Base-by-base conservation (phyloP, 2,329 filamentous ascomycete species). In the Cordyceps cicadae region DNA sequence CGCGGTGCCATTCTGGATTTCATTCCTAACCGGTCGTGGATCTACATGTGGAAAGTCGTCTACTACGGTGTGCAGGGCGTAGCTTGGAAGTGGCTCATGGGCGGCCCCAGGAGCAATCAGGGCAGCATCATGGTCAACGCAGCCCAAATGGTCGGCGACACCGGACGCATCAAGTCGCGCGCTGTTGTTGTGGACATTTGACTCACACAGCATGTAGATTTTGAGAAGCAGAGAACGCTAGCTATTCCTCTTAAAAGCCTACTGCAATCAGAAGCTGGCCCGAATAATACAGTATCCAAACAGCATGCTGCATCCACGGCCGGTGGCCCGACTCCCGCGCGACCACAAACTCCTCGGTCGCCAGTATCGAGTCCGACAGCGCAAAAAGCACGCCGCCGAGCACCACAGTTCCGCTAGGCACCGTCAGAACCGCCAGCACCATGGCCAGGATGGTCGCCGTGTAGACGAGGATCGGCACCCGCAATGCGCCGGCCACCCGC, bases 61-160 rank as follows among this genome's bases (percentile, higher is more conserved):
- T 70, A 70, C 46, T 75, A 80, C 59, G 81, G 81, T 2, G 46
- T 78, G 5, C 74, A 75, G 46, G 76, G 74, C 43, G 70, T 84
- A 14, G 65, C 82, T 5, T 84, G 81, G 79, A 81, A 83, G 66
- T 82, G 79, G 76, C 67, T 83, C 39, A 82, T 83, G 81, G 73
- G 77, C 0, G 81, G 81, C 0, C 78, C 79, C 0, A 79, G 78
- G 9, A 76, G 74, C 7, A 79, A 79, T 62, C 72, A 77, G 41
- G 80, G 81, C 17, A 75, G 76, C 9, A 63, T 84, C 29, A 76
- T 85, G 75, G 76, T 85, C 34, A 86, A 86, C 65, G 82, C 82
- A 1, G 78, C 76, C 1, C 81, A 84, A 66, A 81, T 83, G 75
- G 72, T 80, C 64, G 78, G 80, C 12, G 80, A 79, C 62, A 78